Base-by-base conservation (phyloP, 345 rosid genomes). In the Trapa bicornis region DNA sequence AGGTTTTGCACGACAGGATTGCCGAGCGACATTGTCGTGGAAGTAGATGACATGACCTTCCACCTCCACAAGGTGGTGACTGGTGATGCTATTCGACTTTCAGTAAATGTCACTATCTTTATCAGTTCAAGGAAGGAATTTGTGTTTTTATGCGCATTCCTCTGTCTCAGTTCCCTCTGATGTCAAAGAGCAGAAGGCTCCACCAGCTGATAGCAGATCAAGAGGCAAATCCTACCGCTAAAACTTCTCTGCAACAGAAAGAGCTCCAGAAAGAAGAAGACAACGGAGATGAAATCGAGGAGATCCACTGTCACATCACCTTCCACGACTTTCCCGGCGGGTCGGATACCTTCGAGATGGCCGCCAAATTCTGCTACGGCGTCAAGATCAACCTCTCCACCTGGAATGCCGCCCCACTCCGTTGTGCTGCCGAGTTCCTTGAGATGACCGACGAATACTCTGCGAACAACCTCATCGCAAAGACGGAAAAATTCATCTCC, bases 1-100 rank as follows among this genome's bases (percentile, higher is more conserved):
- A 94, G 97, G 99, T 91, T 94, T 70, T 94, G 96, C 73, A 84
- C 97, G 9, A 83, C 91, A 71, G 96, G 97, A 0, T 79, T 94
- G 71, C 95, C 99, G 5, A 94, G 95, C 66, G 97, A 94, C 81
- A 82, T 94, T 76, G 84, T 86, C 48, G 73, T 89, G 72, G 92
- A 94, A 71, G 89, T 94, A 0, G 91, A 82, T 9, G 97, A 89
- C 65, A 94, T 94, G 97, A 77, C 80, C 56, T 94, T 94, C 72
- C 97, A 94, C 75, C 95, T 94, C 71, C 99, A 91, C 69, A 94
- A 94, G 95, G 99, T 86, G 29, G 29, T 22, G 61, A 65, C 50
- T 41, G 6, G 66, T 50, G 56, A 50, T 50, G 29, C 47, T 42
- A 37, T 16, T 48, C 56, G 13, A 13, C 58, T 5, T 54, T 64